Conservation (phyloP, 805 yeast species). For the Ogataea haglerorum region DNA sequence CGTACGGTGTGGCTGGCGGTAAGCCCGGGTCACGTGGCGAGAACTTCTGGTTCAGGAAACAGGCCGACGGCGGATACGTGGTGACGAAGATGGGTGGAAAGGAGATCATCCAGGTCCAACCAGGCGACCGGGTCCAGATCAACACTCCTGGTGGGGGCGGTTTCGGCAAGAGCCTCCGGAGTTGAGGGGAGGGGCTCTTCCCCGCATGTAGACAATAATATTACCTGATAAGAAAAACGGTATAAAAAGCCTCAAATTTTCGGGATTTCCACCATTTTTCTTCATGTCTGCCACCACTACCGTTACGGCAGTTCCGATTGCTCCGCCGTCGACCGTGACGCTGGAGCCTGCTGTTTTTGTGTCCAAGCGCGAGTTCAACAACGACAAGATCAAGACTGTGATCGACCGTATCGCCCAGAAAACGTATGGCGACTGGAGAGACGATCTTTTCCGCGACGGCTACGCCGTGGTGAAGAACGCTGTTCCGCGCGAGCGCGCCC, state of each 20-base stretch:
- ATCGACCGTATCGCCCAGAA: not conserved
- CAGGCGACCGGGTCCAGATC: slow-evolving; percentile 32
- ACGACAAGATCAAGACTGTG: not conserved
- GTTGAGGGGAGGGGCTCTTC: too few species aligned
- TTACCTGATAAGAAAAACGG: not conserved
- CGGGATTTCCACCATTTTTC: not conserved
- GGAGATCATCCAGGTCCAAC: slow-evolving; percentile 24
- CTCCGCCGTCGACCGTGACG: not conserved
- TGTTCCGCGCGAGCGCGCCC: slow-evolving; percentile 25
- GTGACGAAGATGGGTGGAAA: slow-evolving; percentile 31
- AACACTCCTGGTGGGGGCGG: slow-evolving; percentile 39
- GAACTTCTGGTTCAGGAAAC: slow-evolving; percentile 26
- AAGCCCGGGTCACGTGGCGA: slow-evolving; percentile 39
- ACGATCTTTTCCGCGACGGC: slow-evolving; percentile 29
- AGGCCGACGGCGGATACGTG: slow-evolving; percentile 17
- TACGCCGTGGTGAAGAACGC: slow-evolving; percentile 33
- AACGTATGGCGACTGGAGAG: slow-evolving; percentile 18
- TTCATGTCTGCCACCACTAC: not conserved
- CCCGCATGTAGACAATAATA: not conserved
- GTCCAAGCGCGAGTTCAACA: not conserved
- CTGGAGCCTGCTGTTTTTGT: not conserved
- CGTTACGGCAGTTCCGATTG: not conserved
- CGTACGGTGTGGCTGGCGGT: slow-evolving; percentile 46
- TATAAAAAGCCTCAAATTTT: not conserved
- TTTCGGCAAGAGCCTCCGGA: slow-evolving; percentile 27